phyloP scores from a whole-genome alignment of 257 asterid genomes.

The Euphrasia confusa region DNA sequence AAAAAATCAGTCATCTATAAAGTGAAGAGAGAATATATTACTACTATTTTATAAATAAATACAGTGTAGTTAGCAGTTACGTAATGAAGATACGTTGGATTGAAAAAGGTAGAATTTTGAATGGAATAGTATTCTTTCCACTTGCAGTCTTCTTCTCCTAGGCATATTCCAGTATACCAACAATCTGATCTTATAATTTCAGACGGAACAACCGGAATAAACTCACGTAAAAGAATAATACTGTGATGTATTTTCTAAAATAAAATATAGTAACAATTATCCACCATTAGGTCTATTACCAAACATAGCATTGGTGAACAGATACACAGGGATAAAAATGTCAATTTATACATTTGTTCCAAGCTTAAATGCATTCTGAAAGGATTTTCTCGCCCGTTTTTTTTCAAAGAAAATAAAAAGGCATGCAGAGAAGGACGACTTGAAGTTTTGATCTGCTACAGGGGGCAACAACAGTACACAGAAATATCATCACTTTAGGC shows the following conservation, averaged over 20 bases:
- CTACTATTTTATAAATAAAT: too few species aligned
- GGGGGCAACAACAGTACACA: neutral
- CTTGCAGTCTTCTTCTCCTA: slow-evolving; percentile 13
- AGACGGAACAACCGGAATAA: slow-evolving; percentile 15
- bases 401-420: neutral
- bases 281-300: too few species aligned
- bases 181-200: slow-evolving; percentile 3
- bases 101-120: too few species aligned
- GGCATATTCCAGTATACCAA: slow-evolving; percentile 11
- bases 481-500: neutral
- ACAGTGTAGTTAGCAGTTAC: too few species aligned
- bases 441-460: neutral
- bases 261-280: too few species aligned
- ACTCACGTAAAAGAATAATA: neutral
- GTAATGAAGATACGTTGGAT: too few species aligned
- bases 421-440: neutral
- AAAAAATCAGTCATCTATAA: too few species aligned
- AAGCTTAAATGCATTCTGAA: too few species aligned
- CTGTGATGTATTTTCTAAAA: neutral
- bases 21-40: too few species aligned
- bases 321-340: too few species aligned
- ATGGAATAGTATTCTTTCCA: neutral
- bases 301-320: too few species aligned
- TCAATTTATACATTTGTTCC: too few species aligned
- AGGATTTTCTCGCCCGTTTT: neutral